Conservation (phyloP, 176 grass and related monocot genomes). For the Puya raimondii region DNA sequence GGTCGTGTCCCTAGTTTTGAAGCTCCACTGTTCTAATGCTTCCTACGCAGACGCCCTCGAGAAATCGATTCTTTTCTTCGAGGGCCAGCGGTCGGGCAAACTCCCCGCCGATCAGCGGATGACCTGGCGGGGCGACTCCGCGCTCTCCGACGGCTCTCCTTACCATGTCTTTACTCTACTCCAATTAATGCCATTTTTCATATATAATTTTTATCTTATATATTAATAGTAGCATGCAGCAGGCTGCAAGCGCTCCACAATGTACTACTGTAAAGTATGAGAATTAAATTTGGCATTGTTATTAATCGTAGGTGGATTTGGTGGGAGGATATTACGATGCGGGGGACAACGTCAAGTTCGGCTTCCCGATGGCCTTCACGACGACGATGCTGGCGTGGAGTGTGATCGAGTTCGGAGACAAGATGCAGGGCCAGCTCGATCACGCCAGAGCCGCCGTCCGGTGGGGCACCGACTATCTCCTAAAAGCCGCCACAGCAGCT, state of each 20-base stretch:
- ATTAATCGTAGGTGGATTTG: conserved; percentile 37
- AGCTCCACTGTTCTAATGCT: no score
- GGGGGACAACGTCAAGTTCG: conserved; percentile 80
- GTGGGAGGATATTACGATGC: conserved; percentile 71
- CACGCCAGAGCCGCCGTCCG: conserved; percentile 35
- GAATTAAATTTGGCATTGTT: no score
- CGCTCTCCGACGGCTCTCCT: conserved; percentile 48
- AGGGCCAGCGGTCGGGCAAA: conserved; percentile 90
- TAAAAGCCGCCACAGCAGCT: conserved; percentile 51
- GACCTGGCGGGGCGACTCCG: conserved; percentile 60
- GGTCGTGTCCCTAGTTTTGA: no score
- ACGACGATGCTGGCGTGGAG: conserved; percentile 71
- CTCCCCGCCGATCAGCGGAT: conserved; percentile 51
- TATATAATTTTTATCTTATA: background rate
- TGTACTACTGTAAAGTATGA: background rate
- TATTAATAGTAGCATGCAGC: no score
- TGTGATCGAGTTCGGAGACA: conserved; percentile 62
- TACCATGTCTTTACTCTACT: conserved; percentile 13
- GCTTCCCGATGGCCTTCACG: conserved; percentile 78
- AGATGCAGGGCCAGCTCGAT: conserved; percentile 44
- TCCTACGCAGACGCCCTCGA: conserved; percentile 65
- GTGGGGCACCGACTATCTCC: conserved; percentile 73
- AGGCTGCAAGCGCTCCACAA: background rate
- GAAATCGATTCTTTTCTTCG: conserved; percentile 95
- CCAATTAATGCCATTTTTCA: background rate